Base-by-base conservation (phyloP, 495 filamentous ascomycete species). In the Lentithecium fluviatile region DNA sequence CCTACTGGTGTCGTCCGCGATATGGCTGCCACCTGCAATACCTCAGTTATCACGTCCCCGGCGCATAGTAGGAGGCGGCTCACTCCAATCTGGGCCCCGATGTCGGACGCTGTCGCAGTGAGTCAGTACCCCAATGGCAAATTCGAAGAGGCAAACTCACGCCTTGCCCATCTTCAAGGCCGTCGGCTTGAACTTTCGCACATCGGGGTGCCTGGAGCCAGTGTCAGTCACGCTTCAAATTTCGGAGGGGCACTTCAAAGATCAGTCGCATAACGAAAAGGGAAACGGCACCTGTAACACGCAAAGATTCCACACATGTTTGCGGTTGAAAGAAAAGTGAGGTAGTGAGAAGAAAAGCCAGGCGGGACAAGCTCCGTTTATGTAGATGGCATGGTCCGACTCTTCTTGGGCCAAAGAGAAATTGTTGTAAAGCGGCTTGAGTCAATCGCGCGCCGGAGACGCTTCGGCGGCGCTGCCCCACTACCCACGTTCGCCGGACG, bases 11-110 rank as follows among this genome's bases (percentile, higher is more conserved):
- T 88, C 87, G 71, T 96, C 89, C 64, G 80, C 86, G 65, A 89
- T 85, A 70, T 89, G 84, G 78, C 89, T 97, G 73, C 94, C 94
- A 75, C 91, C 91, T 96, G 67, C 64, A 65, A 29, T 69, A 61
- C 62, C 53, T 65, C 56, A 72, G 65, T 62, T 46, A 55, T 46
- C 55, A 34, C 46, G 46, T 62, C 59, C 45, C 40, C 52, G 34
- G 56, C 45, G 48, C 51, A 43, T 47, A 55, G 45, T 56, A 60
- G 76, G 45, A 50, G 59, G 57, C 29, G 57, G 55, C 90, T 88
- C 78, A 95, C 92, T 97, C 94, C 94, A 97, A 82, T 98, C 94
- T 65, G 95, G 94, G 69, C 94, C 95, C 75, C 94, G 88, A 75
- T 98, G 94, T 67, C 94, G 90, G 68, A 95, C 85, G 74, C 90